These are phyloP conservation scores for Eucalyptus sp. DNA, from an alignment of 345 rosid species.

Conservation along the genomic window DNA sequence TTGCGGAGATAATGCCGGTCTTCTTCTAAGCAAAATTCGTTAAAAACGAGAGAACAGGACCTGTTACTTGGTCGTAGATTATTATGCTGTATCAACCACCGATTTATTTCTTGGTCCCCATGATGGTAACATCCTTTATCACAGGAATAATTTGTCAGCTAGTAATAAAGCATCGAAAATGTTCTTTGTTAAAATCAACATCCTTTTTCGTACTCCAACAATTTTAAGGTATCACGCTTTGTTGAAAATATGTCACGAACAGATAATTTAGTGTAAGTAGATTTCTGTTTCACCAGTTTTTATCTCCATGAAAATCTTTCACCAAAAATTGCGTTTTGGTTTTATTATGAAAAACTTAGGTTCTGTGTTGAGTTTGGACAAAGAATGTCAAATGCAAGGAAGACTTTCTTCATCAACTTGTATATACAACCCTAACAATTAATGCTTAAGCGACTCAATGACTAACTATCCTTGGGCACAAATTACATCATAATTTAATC, in stretches of 20 bases:
- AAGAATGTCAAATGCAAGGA: too few species aligned
- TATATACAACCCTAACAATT: too few species aligned
- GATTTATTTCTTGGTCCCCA: background rate
- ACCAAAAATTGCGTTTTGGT: too few species aligned
- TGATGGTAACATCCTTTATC: background rate
- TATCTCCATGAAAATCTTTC: too few species aligned
- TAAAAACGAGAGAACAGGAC: background rate
- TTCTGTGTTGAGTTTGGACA: fast-evolving
- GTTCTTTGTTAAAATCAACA: background rate
- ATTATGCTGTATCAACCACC: background rate
- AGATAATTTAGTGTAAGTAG: fast-evolving
- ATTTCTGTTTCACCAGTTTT: too few species aligned
- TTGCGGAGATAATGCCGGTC: background rate
- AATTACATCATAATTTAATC: too few species aligned
- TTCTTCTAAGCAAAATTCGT: background rate
- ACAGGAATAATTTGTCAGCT: background rate
- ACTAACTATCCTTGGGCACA: too few species aligned
- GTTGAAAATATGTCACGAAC: background rate
- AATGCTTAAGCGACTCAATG: fast-evolving
- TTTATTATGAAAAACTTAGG: too few species aligned
- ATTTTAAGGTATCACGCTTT: background rate
- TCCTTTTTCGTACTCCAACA: background rate
- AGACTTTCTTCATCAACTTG: too few species aligned
- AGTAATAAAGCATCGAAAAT: background rate
- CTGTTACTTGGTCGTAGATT: background rate